These are phyloP conservation scores for Kurtzmaniella cleridarum DNA, from an alignment of 805 yeast genomes.

Conservation along the genomic window DNA sequence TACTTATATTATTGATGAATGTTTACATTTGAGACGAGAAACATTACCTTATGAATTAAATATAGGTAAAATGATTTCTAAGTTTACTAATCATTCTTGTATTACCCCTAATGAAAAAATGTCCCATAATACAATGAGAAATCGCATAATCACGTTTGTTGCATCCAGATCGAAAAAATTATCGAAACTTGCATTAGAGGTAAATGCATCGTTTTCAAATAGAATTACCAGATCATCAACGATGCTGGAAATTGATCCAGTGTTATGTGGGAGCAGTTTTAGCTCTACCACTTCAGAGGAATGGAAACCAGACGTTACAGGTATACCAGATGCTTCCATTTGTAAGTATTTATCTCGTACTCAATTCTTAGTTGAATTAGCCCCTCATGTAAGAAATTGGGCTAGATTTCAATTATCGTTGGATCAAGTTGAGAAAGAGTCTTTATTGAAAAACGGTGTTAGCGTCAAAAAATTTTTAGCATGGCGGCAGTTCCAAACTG, in stretches of 20 bases:
- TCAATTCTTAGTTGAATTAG: slow-evolving; percentile 25
- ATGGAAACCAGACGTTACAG: slow-evolving; percentile 17
- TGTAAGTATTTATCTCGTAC: slow-evolving; percentile 17
- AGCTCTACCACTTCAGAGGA: slow-evolving; percentile 4
- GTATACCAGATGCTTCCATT: slow-evolving; percentile 32
- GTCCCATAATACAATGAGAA: background rate
- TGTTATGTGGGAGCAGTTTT: background rate
- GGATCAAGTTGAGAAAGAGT: slow-evolving; percentile 15
- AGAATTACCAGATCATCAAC: slow-evolving; percentile 14
- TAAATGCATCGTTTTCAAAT: slow-evolving; percentile 7
- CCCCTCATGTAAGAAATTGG: slow-evolving; percentile 31
- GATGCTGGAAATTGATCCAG: no score
- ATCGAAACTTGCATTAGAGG: slow-evolving; percentile 24
- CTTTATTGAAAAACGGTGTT: slow-evolving; percentile 8
- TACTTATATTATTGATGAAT: slow-evolving; percentile 27
- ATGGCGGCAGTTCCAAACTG: slow-evolving; percentile 32
- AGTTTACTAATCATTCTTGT: no score
- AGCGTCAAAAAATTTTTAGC: slow-evolving; percentile 23
- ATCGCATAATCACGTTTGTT: slow-evolving; percentile 14
- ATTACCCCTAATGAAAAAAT: background rate
- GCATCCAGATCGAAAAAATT: slow-evolving; percentile 31
- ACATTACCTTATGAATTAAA: slow-evolving; percentile 37
- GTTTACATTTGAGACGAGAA: slow-evolving; percentile 18
- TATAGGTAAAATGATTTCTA: slow-evolving; percentile 17
- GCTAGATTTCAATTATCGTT: slow-evolving; percentile 23